Evolutionary conservation across 768 basidiomycete genomes (phyloP).

Genomic region (Psilocybe subaeruginosa): DNA sequence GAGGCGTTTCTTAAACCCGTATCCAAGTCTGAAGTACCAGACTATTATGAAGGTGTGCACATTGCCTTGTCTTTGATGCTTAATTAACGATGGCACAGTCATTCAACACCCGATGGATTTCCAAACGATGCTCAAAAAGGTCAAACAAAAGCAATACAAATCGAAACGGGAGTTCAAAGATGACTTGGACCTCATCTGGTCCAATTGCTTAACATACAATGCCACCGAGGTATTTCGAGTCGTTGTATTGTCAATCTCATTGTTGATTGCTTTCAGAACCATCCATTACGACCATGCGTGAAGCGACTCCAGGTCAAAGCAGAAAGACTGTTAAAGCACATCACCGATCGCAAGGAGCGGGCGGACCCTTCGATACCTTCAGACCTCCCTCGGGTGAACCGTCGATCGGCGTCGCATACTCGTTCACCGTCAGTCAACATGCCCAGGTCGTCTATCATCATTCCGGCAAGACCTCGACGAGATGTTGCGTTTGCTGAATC

Average conservation of each 20-base stretch:
- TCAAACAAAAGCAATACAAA: constrained; percentile 91
- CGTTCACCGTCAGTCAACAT: constrained; percentile 38
- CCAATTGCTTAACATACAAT: constrained; percentile 93
- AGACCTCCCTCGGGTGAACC: constrained; percentile 45
- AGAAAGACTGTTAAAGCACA: constrained; percentile 82
- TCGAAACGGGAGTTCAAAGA: constrained; percentile 92
- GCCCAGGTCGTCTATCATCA: constrained; percentile 28
- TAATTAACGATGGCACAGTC: constrained; percentile 49
- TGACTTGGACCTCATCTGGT: constrained; percentile 96
- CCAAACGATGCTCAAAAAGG: constrained; percentile 89
- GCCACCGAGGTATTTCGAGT: constrained; percentile 74
- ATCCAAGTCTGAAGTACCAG: constrained; percentile 84
- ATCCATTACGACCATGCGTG: constrained; percentile 85
- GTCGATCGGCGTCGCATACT: constrained; percentile 33
- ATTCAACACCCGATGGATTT: constrained; percentile 97
- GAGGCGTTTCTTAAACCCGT: constrained; percentile 95
- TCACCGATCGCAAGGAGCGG: constrained; percentile 87
- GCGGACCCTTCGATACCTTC: constrained; percentile 69
- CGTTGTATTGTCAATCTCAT: neutral
- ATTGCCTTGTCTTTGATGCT: neutral
- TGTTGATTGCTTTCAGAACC: constrained; percentile 55
- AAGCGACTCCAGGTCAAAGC: constrained; percentile 83
- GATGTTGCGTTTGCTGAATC: constrained; percentile 65
- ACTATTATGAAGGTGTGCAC: constrained; percentile 86
- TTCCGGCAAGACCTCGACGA: constrained; percentile 28